Evolutionary conservation across 331 rosid species (phyloP).

Genomic region (Cydonia oblonga): DNA sequence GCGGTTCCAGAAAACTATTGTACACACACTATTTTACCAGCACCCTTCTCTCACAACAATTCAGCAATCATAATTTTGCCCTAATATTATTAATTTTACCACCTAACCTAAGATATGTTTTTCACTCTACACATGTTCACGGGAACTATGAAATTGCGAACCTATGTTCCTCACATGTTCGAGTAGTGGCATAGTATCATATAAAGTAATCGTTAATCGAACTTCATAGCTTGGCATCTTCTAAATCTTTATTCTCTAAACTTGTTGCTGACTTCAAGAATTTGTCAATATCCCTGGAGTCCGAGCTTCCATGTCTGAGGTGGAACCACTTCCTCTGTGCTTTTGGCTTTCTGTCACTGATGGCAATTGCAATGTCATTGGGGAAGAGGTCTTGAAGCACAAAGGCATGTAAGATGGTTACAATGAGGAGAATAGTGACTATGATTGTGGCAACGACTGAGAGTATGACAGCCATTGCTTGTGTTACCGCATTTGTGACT

Average conservation of each 20-base stretch:
- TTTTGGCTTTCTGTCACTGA: slow-evolving; percentile 48
- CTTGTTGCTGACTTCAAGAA: slow-evolving; percentile 41
- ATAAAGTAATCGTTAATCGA: neutral
- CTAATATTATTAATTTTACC: neutral
- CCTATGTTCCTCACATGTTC: slow-evolving; percentile 48
- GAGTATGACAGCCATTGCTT: slow-evolving; percentile 36
- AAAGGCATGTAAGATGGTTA: slow-evolving; percentile 63
- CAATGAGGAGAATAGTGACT: slow-evolving; percentile 37
- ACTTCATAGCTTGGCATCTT: slow-evolving; percentile 11
- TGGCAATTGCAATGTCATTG: slow-evolving; percentile 86
- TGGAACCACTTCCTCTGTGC: slow-evolving; percentile 44
- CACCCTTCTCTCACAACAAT: neutral
- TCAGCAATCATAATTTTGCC: neutral
- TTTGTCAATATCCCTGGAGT: slow-evolving; percentile 48
- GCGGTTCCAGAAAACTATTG: neutral
- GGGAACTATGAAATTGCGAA: slow-evolving; percentile 33
- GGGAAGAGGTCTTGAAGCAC: slow-evolving; percentile 67
- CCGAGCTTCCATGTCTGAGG: slow-evolving; percentile 35
- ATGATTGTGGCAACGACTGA: slow-evolving; percentile 33
- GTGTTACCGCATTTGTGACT: slow-evolving; percentile 44
- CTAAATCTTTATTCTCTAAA: slow-evolving; percentile 26
- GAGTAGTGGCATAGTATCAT: neutral
- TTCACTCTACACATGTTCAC: slow-evolving; percentile 36
- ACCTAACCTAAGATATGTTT: neutral
- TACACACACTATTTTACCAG: neutral